A percentile compares a stretch with the other conserved stretches of the same genome.
These are phyloP conservation scores for Byssothecium circinans DNA, from an alignment of 2,329 filamentous ascomycete species.

Conservation along the genomic window DNA sequence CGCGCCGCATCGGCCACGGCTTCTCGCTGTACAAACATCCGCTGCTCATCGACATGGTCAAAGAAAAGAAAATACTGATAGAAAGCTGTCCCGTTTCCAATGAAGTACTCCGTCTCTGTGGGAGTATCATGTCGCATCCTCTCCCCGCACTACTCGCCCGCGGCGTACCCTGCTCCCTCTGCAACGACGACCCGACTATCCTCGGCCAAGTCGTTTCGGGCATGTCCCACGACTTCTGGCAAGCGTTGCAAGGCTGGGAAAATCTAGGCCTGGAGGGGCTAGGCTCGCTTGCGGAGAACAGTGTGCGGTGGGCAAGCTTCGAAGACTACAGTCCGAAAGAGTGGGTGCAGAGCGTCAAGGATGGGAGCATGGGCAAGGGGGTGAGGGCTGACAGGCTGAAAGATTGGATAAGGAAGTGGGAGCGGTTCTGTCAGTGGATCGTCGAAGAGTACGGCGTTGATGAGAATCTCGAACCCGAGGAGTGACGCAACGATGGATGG, in stretches of 20 bases:
- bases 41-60: constrained; percentile 82
- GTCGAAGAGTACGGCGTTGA: constrained; percentile 70
- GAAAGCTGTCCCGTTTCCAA: constrained; percentile 92
- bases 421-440: constrained; percentile 88
- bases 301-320: constrained; percentile 84
- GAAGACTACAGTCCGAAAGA: constrained; percentile 73
- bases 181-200: constrained; percentile 89
- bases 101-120: constrained; percentile 78
- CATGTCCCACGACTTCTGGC: constrained; percentile 93
- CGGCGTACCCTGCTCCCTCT: constrained; percentile 80
- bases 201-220: constrained; percentile 80
- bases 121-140: constrained; percentile 75
- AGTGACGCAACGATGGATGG: constrained; percentile 24
- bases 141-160: constrained; percentile 81
- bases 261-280: constrained; percentile 87
- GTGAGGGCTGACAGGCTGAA: constrained; percentile 71
- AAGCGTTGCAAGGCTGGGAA: constrained; percentile 86
- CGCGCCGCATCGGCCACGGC: constrained; percentile 84
- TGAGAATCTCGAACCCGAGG: constrained; percentile 52
- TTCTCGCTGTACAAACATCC: constrained; percentile 92
- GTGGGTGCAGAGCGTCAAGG: constrained; percentile 73
- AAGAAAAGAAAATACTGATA: constrained; percentile 82
- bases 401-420: constrained; percentile 81
- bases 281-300: constrained; percentile 87
- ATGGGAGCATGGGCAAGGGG: constrained; percentile 71